Conservation (phyloP, 2,329 filamentous ascomycete species). For the Cordyceps tenuipes region DNA sequence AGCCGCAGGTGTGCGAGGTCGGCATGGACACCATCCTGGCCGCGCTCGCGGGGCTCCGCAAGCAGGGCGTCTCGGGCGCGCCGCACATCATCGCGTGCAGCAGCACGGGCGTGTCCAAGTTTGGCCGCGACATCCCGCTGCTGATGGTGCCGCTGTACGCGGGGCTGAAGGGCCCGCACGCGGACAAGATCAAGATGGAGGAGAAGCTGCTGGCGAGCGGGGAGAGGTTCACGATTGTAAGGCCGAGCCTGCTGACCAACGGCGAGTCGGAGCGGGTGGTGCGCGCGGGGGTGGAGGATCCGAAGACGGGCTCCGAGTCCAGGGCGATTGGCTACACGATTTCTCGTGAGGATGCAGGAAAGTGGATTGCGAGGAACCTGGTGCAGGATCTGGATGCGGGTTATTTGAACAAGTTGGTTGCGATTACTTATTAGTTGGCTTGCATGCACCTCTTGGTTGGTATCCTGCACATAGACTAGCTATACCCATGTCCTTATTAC, state of each 20-base stretch:
- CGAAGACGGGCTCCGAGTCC: conserved; percentile 22
- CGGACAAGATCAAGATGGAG: conserved; percentile 42
- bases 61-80: conserved; percentile 18
- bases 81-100: conserved; percentile 29
- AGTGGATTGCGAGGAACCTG: conserved; percentile 37
- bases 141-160: conserved; percentile 35
- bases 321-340: conserved; percentile 38
- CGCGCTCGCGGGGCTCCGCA: conserved; percentile 26
- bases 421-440: conserved; percentile 25
- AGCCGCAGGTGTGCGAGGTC: conserved; percentile 39
- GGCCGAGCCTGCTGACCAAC: conserved; percentile 29
- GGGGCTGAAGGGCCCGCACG: conserved; percentile 33
- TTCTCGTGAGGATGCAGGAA: conserved; percentile 37
- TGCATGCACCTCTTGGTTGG: neutral
- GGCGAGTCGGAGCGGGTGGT: conserved; percentile 21
- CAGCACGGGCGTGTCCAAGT: conserved; percentile 31
- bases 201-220: conserved; percentile 18
- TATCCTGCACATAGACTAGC: neutral
- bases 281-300: conserved; percentile 33
- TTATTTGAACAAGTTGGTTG: conserved; percentile 29
- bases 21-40: conserved; percentile 35
- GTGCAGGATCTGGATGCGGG: conserved; percentile 18
- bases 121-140: conserved; percentile 34
- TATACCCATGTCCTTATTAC: neutral
- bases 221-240: conserved; percentile 28